These are phyloP conservation scores for Filosporella fistucella DNA, from an alignment of 495 filamentous ascomycete genomes.

Conservation along the genomic window DNA sequence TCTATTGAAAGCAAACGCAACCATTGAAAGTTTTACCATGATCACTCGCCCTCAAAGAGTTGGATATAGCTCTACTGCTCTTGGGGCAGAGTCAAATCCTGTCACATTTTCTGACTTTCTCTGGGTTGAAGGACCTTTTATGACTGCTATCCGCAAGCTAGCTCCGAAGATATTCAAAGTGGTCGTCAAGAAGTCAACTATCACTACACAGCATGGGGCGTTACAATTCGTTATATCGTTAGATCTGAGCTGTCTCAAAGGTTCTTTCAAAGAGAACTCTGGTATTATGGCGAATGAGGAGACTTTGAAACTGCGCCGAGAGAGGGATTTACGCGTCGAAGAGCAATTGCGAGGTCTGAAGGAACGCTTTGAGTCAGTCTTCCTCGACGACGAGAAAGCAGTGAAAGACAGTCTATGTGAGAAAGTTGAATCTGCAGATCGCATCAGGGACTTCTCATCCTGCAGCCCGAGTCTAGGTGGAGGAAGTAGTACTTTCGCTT, in stretches of 20 bases:
- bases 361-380: constrained; percentile 13
- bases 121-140: constrained; percentile 8
- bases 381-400: constrained; percentile 8
- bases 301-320: neutral
- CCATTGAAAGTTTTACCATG: constrained; percentile 10
- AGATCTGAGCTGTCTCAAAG: constrained; percentile 1
- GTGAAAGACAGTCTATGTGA: constrained; percentile 1
- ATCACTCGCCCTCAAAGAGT: constrained; percentile 2
- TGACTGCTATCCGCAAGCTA: constrained; percentile 9
- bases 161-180: constrained; percentile 8
- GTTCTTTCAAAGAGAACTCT: neutral
- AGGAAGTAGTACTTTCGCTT: no score
- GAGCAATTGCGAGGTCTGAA: constrained; percentile 13
- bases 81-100: constrained; percentile 7
- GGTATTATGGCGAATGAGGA: constrained; percentile 1
- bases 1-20: neutral
- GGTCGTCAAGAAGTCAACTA: constrained; percentile 15
- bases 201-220: no score
- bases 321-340: neutral
- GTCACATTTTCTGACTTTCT: constrained; percentile 20
- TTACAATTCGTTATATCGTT: neutral
- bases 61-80: constrained; percentile 4
- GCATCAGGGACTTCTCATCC: no score
- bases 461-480: no score
- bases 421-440: no score